phyloP scores from a whole-genome alignment of 768 basidiomycete genomes.

The Porphyrellus cyaneotinctus region DNA sequence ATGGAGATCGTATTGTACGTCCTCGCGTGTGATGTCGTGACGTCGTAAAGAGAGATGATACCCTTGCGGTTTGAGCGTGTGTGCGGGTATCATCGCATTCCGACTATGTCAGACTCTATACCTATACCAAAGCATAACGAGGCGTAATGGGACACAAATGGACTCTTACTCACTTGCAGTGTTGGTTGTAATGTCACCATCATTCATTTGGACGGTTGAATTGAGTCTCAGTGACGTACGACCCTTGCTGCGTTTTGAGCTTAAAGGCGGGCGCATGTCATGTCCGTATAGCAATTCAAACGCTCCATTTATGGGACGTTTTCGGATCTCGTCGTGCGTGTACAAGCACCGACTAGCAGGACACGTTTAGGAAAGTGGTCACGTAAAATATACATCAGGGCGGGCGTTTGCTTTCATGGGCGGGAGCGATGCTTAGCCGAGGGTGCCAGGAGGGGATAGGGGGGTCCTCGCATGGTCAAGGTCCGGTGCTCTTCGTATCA shows the following conservation, averaged over 20 bases:
- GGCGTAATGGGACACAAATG: neutral
- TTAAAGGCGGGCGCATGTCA: neutral
- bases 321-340: slow-evolving; percentile 9
- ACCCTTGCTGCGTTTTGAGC: neutral
- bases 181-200: neutral
- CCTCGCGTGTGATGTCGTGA: neutral
- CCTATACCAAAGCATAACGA: neutral
- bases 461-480: neutral
- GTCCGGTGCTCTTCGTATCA: slow-evolving; percentile 4
- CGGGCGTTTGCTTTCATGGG: neutral
- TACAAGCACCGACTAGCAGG: neutral
- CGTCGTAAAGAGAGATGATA: neutral
- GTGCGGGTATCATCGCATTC: no score
- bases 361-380: neutral
- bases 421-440: slow-evolving; percentile 15
- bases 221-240: neutral
- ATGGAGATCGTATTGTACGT: neutral
- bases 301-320: neutral
- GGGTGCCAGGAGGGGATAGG: neutral
- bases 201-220: neutral
- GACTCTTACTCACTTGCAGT: no score
- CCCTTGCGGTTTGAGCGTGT: neutral
- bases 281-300: neutral
- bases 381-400: slow-evolving; percentile 10
- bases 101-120: no score